These are phyloP conservation scores for Scorias spongiosa DNA, from an alignment of 2,329 filamentous ascomycete species.

Conservation along the genomic window DNA sequence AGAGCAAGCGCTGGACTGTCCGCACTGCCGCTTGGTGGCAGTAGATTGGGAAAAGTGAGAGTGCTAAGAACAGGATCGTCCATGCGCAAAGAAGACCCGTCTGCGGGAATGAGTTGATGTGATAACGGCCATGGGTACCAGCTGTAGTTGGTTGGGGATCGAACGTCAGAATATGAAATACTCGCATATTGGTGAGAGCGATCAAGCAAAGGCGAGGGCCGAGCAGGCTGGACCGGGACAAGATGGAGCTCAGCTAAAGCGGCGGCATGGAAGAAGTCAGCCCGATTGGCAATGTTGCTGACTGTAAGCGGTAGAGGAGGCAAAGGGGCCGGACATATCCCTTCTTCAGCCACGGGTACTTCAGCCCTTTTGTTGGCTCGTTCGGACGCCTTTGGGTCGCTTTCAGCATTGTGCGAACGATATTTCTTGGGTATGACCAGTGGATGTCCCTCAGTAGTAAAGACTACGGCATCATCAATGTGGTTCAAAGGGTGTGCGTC, in stretches of 20 bases:
- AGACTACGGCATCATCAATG: constrained; percentile 75
- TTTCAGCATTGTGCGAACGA: constrained; percentile 7
- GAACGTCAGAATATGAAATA: constrained; percentile 38
- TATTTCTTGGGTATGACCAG: constrained; percentile 54
- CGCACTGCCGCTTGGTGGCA: background rate
- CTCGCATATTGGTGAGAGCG: constrained; percentile 37
- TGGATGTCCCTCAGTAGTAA: constrained; percentile 91
- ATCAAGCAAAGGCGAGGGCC: constrained; percentile 34
- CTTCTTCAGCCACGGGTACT: constrained; percentile 7
- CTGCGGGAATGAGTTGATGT: constrained; percentile 51
- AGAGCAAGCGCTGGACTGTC: constrained; percentile 1
- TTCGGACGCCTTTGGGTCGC: background rate
- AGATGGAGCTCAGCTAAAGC: constrained; percentile 69
- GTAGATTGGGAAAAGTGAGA: constrained; percentile 45
- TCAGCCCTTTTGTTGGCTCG: background rate
- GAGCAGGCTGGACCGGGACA: constrained; percentile 36
- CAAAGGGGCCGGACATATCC: constrained; percentile 53
- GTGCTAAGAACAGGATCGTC: constrained; percentile 57
- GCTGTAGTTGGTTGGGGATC: constrained; percentile 59
- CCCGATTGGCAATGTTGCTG: constrained; percentile 63
- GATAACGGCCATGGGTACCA: constrained; percentile 92
- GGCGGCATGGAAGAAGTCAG: constrained; percentile 78
- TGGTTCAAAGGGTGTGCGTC: constrained; percentile 73
- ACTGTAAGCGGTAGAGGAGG: constrained; percentile 49
- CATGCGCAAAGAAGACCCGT: constrained; percentile 65